Evolutionary conservation across 139 green algal genomes (phyloP).

Genomic region (Tetraselmis chui): DNA sequence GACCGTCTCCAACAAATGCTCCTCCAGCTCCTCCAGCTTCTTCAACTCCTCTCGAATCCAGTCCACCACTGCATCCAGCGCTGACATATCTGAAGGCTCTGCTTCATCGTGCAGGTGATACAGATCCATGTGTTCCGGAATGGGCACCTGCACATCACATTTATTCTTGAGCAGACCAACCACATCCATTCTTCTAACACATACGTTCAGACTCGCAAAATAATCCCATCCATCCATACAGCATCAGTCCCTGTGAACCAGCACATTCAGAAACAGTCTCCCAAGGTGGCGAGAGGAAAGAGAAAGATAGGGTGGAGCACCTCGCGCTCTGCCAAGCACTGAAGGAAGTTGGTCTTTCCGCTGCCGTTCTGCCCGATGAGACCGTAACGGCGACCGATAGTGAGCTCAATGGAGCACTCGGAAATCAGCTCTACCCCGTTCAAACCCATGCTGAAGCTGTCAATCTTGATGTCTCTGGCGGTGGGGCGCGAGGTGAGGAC

Average conservation of each 20-base stretch:
- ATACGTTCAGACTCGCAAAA: too few species aligned
- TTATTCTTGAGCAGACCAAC: too few species aligned
- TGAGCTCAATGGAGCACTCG: slow-evolving; percentile 76
- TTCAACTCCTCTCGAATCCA: slow-evolving; percentile 38
- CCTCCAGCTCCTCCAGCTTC: slow-evolving; percentile 37
- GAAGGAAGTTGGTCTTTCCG: slow-evolving; percentile 44
- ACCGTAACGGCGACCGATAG: slow-evolving; percentile 62
- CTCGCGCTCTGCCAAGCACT: slow-evolving; percentile 34
- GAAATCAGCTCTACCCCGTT: slow-evolving; percentile 56
- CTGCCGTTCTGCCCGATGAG: slow-evolving; percentile 58
- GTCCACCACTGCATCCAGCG: slow-evolving; percentile 53
- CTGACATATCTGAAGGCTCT: slow-evolving; percentile 33
- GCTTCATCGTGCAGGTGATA: slow-evolving; percentile 50
- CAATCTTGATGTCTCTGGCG: slow-evolving; percentile 51
- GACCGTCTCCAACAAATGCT: slow-evolving; percentile 43
- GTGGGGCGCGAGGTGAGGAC: slow-evolving; percentile 50
- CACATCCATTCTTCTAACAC: too few species aligned
- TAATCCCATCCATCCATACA: slow-evolving; percentile 32
- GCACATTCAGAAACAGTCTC: slow-evolving; percentile 30
- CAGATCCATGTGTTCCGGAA: slow-evolving; percentile 55
- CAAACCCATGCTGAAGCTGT: slow-evolving; percentile 61
- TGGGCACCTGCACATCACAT: slow-evolving; percentile 38
- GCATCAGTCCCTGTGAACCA: slow-evolving; percentile 43
- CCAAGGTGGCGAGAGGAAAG: slow-evolving; percentile 36
- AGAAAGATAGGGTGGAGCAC: slow-evolving; percentile 38